These are phyloP conservation scores for Penicillium sp. DNA, from an alignment of 2,329 filamentous ascomycete genomes.

Conservation along the genomic window DNA sequence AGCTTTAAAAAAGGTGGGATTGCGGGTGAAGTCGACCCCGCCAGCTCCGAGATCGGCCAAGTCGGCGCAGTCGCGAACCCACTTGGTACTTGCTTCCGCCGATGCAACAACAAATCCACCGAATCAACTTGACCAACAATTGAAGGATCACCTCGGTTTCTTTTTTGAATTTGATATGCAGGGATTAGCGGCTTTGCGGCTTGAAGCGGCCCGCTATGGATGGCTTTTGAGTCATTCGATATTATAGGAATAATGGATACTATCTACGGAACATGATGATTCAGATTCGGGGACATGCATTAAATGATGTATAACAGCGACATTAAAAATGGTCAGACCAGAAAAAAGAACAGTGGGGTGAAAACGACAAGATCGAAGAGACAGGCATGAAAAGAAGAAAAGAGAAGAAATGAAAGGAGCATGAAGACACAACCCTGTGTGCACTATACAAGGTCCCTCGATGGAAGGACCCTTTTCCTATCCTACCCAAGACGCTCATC, in stretches of 20 bases:
- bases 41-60: slow-evolving; percentile 36
- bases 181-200: neutral
- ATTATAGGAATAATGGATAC: neutral
- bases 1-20: slow-evolving; percentile 33
- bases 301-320: slow-evolving; percentile 30
- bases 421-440: slow-evolving; percentile 28
- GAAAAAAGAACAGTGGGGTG: slow-evolving; percentile 7
- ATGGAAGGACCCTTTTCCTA: slow-evolving; percentile 16
- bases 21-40: slow-evolving; percentile 35
- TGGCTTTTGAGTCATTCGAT: neutral
- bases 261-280: neutral
- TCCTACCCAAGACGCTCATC: slow-evolving; percentile 28
- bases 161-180: neutral
- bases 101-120: neutral
- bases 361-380: slow-evolving; percentile 23
- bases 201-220: neutral
- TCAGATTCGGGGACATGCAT: slow-evolving; percentile 23
- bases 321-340: slow-evolving; percentile 18
- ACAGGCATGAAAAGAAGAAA: slow-evolving; percentile 21
- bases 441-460: slow-evolving; percentile 31
- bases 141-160: neutral
- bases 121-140: neutral
- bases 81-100: neutral
- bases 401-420: slow-evolving; percentile 19
- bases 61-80: neutral